These are phyloP conservation scores for Aurifilum marmelostoma DNA, from an alignment of 2,329 filamentous ascomycete genomes.

Conservation along the genomic window DNA sequence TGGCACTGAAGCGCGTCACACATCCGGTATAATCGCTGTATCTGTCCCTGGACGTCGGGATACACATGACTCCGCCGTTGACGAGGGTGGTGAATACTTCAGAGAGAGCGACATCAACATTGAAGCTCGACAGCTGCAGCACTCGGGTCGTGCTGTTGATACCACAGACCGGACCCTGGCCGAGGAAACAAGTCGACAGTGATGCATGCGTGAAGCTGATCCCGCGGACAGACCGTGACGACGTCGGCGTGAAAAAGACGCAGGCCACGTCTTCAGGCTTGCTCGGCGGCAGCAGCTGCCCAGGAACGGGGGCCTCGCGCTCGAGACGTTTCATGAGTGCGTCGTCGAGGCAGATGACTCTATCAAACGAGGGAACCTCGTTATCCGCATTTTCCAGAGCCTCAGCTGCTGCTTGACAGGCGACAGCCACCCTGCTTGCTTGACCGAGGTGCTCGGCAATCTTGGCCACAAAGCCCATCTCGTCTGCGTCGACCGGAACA, in stretches of 20 bases:
- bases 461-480: slow-evolving; percentile 40
- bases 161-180: slow-evolving; percentile 53
- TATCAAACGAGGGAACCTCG: slow-evolving; percentile 23
- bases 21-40: slow-evolving; percentile 53
- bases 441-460: slow-evolving; percentile 30
- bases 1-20: slow-evolving; percentile 54
- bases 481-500: slow-evolving; percentile 52
- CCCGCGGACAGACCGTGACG: slow-evolving; percentile 60
- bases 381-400: slow-evolving; percentile 15
- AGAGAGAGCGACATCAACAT: slow-evolving; percentile 56
- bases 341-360: slow-evolving; percentile 25
- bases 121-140: slow-evolving; percentile 60
- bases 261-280: slow-evolving; percentile 57
- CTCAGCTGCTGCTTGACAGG: slow-evolving; percentile 25
- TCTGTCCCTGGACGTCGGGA: slow-evolving; percentile 55
- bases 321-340: slow-evolving; percentile 28
- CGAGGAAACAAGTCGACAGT: slow-evolving; percentile 56
- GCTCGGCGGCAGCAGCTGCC: slow-evolving; percentile 33
- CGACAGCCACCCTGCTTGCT: slow-evolving; percentile 22
- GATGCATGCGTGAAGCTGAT: slow-evolving; percentile 65
- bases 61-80: slow-evolving; percentile 61
- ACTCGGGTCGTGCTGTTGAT: slow-evolving; percentile 58
- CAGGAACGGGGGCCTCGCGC: slow-evolving; percentile 25
- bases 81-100: slow-evolving; percentile 60
- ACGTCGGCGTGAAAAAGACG: slow-evolving; percentile 63